phyloP scores from a whole-genome alignment of 805 yeast species.

The Candida multigemmis region DNA sequence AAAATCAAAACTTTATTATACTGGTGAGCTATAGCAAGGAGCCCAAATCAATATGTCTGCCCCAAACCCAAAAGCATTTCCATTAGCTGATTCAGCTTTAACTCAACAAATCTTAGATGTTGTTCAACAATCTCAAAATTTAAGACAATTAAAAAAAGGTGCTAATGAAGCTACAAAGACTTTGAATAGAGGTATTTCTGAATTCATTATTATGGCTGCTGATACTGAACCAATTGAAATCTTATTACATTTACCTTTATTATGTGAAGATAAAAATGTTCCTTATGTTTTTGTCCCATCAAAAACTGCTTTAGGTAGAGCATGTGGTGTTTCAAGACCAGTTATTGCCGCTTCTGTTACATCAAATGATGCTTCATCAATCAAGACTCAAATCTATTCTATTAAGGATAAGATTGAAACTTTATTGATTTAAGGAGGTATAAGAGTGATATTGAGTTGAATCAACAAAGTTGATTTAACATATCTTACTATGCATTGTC shows the following conservation, averaged over 20 bases:
- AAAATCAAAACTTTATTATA: conserved; percentile 7
- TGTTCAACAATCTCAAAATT: conserved; percentile 94
- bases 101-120: conserved; percentile 96
- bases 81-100: conserved; percentile 92
- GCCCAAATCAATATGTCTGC: conserved; percentile 57
- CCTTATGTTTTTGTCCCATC: conserved; percentile 99
- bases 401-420: conserved; percentile 99
- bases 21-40: conserved; percentile 44
- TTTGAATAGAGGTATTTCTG: conserved; percentile 98
- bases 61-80: conserved; percentile 98
- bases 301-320: conserved; percentile 97
- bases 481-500: not conserved
- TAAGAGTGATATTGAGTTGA: too few relatives aligned
- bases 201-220: conserved; percentile 99
- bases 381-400: conserved; percentile 93
- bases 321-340: conserved; percentile 99
- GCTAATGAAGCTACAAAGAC: conserved; percentile 99
- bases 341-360: conserved; percentile 98
- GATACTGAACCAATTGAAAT: conserved; percentile 99
- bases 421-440: conserved; percentile 64
- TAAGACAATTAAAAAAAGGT: conserved; percentile 98
- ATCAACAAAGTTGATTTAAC: too few relatives aligned
- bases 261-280: conserved; percentile 99
- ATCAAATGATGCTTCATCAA: conserved; percentile 95
- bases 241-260: conserved; percentile 90